phyloP scores from a whole-genome alignment of 2,329 filamentous ascomycete species.

The Aspergillus costaricaensis region DNA sequence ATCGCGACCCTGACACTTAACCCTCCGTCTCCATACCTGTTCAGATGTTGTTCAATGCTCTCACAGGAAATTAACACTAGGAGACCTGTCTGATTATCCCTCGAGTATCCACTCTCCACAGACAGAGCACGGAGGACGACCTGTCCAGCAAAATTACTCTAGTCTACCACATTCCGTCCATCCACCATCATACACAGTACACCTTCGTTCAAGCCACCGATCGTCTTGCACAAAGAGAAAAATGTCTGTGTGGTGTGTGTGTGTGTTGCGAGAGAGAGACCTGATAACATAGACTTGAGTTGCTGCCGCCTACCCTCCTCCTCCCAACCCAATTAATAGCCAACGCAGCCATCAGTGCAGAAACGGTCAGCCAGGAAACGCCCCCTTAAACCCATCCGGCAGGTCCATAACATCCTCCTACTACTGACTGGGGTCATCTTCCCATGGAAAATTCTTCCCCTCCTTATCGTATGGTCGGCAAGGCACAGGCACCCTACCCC shows the following conservation, averaged over 20 bases:
- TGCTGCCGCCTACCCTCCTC: background rate
- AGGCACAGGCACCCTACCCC: background rate
- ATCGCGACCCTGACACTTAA: background rate
- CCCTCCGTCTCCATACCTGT: background rate
- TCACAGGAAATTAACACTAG: background rate
- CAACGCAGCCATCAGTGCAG: background rate
- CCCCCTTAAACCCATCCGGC: background rate
- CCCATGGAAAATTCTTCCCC: background rate
- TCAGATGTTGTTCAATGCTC: background rate
- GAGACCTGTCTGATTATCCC: background rate
- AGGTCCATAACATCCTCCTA: background rate
- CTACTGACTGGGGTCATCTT: background rate
- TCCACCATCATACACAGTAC: background rate
- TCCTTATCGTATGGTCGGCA: constrained; percentile 1
- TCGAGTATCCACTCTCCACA: background rate
- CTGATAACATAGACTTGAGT: background rate
- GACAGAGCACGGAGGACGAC: background rate
- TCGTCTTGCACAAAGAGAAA: background rate
- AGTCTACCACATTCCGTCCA: background rate
- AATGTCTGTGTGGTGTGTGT: no score
- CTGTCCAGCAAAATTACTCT: background rate
- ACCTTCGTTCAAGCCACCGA: background rate
- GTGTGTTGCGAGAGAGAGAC: background rate
- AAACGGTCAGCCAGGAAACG: background rate
- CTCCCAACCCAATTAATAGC: background rate